These are phyloP conservation scores for Mucor ambiguus DNA, from an alignment of 371 early-diverging fungal genomes.

Conservation along the genomic window DNA sequence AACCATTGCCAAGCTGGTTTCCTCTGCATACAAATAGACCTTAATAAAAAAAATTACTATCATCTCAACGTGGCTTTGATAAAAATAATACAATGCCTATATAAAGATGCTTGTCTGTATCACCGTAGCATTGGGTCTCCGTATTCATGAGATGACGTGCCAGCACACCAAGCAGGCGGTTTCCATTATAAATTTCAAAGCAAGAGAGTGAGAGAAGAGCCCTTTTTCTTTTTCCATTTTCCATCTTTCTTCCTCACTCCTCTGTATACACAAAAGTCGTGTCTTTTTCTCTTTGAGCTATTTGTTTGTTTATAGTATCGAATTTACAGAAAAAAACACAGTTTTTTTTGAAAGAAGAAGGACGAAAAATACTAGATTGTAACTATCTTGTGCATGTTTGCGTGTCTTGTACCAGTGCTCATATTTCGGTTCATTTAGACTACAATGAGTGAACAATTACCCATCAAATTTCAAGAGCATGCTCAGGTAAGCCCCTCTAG, in stretches of 20 bases:
- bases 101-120: slow-evolving; percentile 1
- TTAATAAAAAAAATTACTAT: not conserved
- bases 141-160: slow-evolving; percentile 2
- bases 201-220: not conserved
- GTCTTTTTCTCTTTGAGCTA: not conserved
- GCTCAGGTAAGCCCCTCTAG: slow-evolving; percentile 72
- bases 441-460: slow-evolving; percentile 72
- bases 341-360: not conserved
- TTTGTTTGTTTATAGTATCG: slow-evolving; percentile 6
- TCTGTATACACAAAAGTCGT: not conserved
- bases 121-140: not conserved
- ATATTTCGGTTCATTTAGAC: not conserved
- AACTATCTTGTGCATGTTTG: not conserved
- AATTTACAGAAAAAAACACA: not conserved
- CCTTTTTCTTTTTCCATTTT: not conserved
- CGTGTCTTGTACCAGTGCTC: not conserved
- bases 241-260: not conserved
- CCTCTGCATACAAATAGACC: slow-evolving; percentile 63
- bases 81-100: not conserved
- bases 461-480: slow-evolving; percentile 93
- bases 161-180: not conserved
- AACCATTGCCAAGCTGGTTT: slow-evolving; percentile 93
- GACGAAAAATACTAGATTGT: not conserved
- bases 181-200: not conserved
- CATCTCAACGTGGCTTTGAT: not conserved